Evolutionary conservation across 495 filamentous ascomycete species (phyloP), one percentile per base, ranked within the genome.

Genomic region (Penicillium maclennaniae): DNA sequence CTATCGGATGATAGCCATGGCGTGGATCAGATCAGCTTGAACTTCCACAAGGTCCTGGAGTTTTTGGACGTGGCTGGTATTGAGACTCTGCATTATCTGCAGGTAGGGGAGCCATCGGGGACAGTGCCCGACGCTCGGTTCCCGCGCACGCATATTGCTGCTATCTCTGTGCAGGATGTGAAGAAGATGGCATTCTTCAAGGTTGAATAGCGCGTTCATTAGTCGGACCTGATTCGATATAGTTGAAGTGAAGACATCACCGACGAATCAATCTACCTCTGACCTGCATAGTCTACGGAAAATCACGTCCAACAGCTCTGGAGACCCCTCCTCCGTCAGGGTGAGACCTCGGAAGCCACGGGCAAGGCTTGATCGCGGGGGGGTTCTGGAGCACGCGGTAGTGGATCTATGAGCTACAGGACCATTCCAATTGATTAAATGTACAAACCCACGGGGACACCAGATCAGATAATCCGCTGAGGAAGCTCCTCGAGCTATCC

Each of bases 1-100:
- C 71, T 97, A 37, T 93, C 88, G 4, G 92, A 97, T 68, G 92
- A 97, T 65, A 92, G 90, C 62, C 92, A 97, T 66, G 84, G 86
- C 23, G 77, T 89, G 51, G 85, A 80, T 8, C 91, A 97, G 68
- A 79, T 97, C 4, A 87, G 81, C 42, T 78, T 84, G 51, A 84
- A 88, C 61, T 90, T 84, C 69, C 61, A 65, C 39, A 73, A 72
- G 19, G 72, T 84, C n/a, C 60, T 87, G 51, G 73, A 81, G 0
- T 95, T 82, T 52, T 51, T 83, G 45, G 69, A 75, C 47, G 49
- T 54, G 14, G 68, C 70, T 27, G 80, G 76, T 15, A 80, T 87
- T 25, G 49, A 56, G 20, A 61, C 52, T 5, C 26, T 81, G 55
- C 67, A 71, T 67, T 72, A 74, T 56, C 53, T 81, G 45, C 63